Base-by-base conservation (phyloP, 495 filamentous ascomycete genomes). In the Hypoxylon fuscum region DNA sequence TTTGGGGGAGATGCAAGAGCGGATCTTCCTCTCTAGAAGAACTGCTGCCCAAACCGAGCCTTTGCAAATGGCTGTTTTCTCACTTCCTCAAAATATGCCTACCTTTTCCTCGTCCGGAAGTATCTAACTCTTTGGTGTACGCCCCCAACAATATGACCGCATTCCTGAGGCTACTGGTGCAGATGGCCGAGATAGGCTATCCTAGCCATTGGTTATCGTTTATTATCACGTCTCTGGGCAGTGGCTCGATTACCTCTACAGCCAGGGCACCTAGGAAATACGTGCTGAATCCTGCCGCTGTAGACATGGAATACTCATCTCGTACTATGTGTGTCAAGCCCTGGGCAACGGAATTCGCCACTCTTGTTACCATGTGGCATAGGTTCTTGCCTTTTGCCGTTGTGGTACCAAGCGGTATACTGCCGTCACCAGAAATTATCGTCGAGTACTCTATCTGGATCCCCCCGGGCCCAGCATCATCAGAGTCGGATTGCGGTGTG, bases 21-120 rank as follows among this genome's bases (percentile, higher is more conserved):
- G 47, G 22, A 10, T 34, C 15, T 5, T 23, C 40, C 1, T 43
- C 59, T 9, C 41, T 69, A 7, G 43, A 62, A 37, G 46, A 64
- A 23, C 37, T 59, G 10, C 46, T 74, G 35, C 50, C 69, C 29
- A 62, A 72, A 5, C 25, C 17, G 3, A 44, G 43, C 17, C 49
- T 79, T 31, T 70, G 58, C 23, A 66, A 62, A 37, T 76, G 74
- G 69, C 46, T 77, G 5, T 52, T 69, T 21, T 49, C 63, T 8
- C 41, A 70, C 15, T 75, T 74, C 55, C 62, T 77, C 50, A 78
- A 77, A 44, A 63, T 75, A 40, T 70, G 64, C 11, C 41, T 76
- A 15, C 74, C 71, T 3, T 66, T 58, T 23, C 32, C 45, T 5
- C 65, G 66, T n/a, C n/a, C n/a, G n/a, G n/a, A n/a, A n/a, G n/a